Evolutionary conservation across 2,329 filamentous ascomycete genomes (phyloP).

Genomic region (Paecilomyces sp.): DNA sequence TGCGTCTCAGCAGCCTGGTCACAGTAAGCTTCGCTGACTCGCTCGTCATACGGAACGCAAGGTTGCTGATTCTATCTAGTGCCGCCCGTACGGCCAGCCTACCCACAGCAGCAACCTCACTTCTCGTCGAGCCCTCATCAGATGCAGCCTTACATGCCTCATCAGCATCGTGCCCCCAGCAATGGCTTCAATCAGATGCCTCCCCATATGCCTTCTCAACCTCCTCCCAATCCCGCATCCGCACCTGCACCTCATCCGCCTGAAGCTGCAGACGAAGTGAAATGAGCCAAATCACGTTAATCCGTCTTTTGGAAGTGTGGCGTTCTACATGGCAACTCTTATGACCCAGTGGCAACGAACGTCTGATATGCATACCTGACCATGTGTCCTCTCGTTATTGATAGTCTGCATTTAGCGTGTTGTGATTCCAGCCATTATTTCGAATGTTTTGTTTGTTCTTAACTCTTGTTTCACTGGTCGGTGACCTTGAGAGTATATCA

Average conservation of each 20-base stretch:
- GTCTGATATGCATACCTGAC: not conserved
- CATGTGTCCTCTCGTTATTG: not conserved
- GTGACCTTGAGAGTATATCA: not conserved
- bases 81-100: slow-evolving; percentile 52
- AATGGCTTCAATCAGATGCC: slow-evolving; percentile 47
- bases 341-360: not conserved
- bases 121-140: slow-evolving; percentile 61
- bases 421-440: not conserved
- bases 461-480: not conserved
- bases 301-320: not conserved
- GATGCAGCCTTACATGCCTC: slow-evolving; percentile 53
- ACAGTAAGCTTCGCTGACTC: slow-evolving; percentile 54
- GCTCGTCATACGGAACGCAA: slow-evolving; percentile 1
- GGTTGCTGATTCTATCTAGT: slow-evolving; percentile 44
- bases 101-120: slow-evolving; percentile 55
- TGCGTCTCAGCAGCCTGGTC: slow-evolving; percentile 60
- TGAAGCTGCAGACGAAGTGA: slow-evolving; percentile 40
- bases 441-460: not conserved
- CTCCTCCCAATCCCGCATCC: slow-evolving; percentile 21
- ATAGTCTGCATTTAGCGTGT: not conserved
- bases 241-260: slow-evolving; percentile 32
- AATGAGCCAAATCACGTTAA: slow-evolving; percentile 28
- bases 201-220: slow-evolving; percentile 37
- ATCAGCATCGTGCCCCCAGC: slow-evolving; percentile 50
- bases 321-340: slow-evolving; percentile 6